A percentile compares a stretch with the other conserved stretches of the same genome.
phyloP scores from a whole-genome alignment of 2,329 filamentous ascomycete genomes.

The Talaromyces rugulosus region DNA sequence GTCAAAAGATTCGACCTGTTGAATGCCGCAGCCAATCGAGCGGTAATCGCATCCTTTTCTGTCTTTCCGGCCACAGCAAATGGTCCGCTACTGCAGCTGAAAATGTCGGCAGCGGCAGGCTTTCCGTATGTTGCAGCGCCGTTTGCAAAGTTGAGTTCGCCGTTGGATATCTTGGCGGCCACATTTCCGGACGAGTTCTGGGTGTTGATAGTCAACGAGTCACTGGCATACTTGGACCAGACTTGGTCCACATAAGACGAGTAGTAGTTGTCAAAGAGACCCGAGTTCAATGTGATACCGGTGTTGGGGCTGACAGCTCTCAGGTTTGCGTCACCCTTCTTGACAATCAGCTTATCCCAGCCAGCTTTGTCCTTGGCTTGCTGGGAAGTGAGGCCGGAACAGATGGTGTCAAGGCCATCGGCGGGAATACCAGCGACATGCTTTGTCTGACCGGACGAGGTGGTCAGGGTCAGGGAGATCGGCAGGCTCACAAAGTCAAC shows the following conservation, averaged over 20 bases:
- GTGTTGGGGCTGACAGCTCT: conserved; percentile 42
- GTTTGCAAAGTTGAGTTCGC: conserved; percentile 40
- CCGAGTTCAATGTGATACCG: conserved; percentile 37
- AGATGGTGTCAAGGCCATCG: conserved; percentile 55
- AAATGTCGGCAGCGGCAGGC: conserved; percentile 60
- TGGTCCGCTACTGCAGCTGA: conserved; percentile 61
- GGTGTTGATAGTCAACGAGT: conserved; percentile 58
- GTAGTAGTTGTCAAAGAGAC: conserved; percentile 50
- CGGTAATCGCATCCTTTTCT: conserved; percentile 60
- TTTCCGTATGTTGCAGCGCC: conserved; percentile 50
- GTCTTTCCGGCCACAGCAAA: conserved; percentile 46
- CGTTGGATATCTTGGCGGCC: conserved; percentile 44
- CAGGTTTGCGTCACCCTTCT: conserved; percentile 37
- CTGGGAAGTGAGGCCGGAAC: conserved; percentile 53
- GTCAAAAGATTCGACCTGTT: conserved; percentile 66
- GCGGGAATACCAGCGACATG: conserved; percentile 56
- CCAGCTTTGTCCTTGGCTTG: conserved; percentile 51
- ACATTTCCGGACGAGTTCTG: conserved; percentile 57
- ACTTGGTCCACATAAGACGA: conserved; percentile 50
- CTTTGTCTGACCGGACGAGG: conserved; percentile 40
- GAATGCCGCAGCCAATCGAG: conserved; percentile 70
- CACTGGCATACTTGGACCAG: conserved; percentile 44
- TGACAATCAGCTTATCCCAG: conserved; percentile 60
- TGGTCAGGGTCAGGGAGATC: conserved; percentile 52
- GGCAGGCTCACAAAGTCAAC: conserved; percentile 71